Conservation (phyloP, 495 filamentous ascomycete genomes). For the Trichoderma reesei region DNA sequence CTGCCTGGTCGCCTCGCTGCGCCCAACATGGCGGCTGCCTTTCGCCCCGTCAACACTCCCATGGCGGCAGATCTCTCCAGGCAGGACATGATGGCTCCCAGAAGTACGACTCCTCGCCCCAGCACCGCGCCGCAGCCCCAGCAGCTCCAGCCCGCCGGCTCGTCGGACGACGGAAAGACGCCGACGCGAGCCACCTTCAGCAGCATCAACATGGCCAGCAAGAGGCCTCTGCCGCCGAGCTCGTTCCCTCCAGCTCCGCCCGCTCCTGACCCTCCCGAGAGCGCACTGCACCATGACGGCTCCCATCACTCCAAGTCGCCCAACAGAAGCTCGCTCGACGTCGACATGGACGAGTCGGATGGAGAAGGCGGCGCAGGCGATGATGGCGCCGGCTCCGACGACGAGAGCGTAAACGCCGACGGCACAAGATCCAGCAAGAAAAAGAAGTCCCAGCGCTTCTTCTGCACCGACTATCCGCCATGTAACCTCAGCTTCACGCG, state of each 20-base stretch:
- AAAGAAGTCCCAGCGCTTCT: constrained; percentile 95
- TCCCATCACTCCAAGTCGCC: constrained; percentile 54
- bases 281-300: constrained; percentile 29
- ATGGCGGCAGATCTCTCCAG: constrained; percentile 37
- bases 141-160: constrained; percentile 21
- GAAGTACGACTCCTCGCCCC: constrained; percentile 45
- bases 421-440: constrained; percentile 67
- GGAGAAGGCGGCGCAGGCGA: constrained; percentile 34
- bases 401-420: constrained; percentile 58
- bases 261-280: constrained; percentile 33
- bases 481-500: constrained; percentile 93
- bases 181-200: constrained; percentile 53
- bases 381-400: constrained; percentile 65
- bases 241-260: constrained; percentile 45
- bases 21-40: constrained; percentile 43
- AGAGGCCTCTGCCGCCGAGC: constrained; percentile 51
- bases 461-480: constrained; percentile 92
- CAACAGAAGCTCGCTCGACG: constrained; percentile 55
- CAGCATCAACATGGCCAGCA: constrained; percentile 32
- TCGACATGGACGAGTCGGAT: constrained; percentile 69
- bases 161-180: constrained; percentile 43
- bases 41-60: constrained; percentile 69
- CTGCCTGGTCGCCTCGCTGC: background rate
- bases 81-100: constrained; percentile 31
- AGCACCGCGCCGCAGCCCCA: constrained; percentile 30